Percentiles rank a stretch among this genome's conserved stretches.
Conservation (phyloP, 805 yeast species). For the Sugiyamaella marilandica region DNA sequence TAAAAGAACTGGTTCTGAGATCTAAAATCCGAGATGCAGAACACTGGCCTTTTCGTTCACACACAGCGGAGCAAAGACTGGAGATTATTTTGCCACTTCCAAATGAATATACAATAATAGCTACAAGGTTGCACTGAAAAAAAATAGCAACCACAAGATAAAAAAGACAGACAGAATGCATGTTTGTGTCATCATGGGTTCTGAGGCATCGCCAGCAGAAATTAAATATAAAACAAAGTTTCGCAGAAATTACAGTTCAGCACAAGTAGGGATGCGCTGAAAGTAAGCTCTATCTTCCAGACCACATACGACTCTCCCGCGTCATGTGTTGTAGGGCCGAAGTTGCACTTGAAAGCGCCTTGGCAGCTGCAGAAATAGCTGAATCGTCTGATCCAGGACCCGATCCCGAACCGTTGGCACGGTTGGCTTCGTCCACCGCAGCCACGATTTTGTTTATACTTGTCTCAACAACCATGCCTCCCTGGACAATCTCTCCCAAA, state of each 20-base stretch:
- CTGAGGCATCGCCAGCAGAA: neutral
- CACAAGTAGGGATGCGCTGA: neutral
- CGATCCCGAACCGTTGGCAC: constrained; percentile 16
- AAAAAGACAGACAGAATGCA: constrained; percentile 2
- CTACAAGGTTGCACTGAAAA: neutral
- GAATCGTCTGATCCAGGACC: constrained; percentile 19
- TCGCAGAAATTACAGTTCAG: neutral
- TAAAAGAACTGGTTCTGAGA: neutral
- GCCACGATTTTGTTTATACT: constrained; percentile 74
- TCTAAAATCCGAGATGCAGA: too few species aligned
- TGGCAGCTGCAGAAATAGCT: constrained; percentile 19
- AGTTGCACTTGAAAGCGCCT: constrained; percentile 25
- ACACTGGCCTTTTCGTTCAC: too few species aligned
- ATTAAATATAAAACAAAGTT: neutral
- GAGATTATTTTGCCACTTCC: too few species aligned
- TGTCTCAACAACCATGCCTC: constrained; percentile 97
- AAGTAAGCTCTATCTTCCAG: constrained; percentile 10
- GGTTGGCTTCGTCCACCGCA: constrained; percentile 39
- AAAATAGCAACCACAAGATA: neutral
- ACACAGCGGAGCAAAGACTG: too few species aligned
- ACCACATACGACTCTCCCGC: constrained; percentile 23
- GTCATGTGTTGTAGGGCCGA: constrained; percentile 25
- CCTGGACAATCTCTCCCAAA: constrained; percentile 80
- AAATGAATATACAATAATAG: neutral
- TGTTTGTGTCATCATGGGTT: neutral